Evolutionary conservation across 2,329 filamentous ascomycete species (phyloP).

Genomic region (Aspergillus puulaauensis): DNA sequence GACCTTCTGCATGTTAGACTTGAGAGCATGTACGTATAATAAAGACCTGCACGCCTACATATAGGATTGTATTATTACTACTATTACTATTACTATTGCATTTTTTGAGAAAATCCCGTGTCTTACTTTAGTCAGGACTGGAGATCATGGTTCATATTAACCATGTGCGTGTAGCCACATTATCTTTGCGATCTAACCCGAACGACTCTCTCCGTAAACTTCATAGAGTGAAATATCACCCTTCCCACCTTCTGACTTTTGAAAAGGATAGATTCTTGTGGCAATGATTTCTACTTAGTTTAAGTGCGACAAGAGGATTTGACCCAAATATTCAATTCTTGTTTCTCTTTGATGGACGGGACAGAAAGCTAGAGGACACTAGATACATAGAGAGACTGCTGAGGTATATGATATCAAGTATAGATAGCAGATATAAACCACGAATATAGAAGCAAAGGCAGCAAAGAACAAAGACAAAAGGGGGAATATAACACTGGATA

Average conservation of each 20-base stretch:
- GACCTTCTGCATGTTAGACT: background rate
- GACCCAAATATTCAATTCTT: background rate
- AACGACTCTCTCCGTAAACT: too few relatives aligned
- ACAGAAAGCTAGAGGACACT: background rate
- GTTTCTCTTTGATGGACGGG: background rate
- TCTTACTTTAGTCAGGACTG: too few relatives aligned
- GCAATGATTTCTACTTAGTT: background rate
- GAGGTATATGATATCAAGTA: constrained; percentile 17
- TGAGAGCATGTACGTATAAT: background rate
- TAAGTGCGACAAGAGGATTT: background rate
- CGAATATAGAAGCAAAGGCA: background rate
- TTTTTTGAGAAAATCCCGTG: background rate
- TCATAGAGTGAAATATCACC: too few relatives aligned
- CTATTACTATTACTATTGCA: background rate
- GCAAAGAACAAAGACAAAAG: constrained; percentile 17
- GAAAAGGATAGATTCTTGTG: too few relatives aligned
- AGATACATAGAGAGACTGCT: constrained; percentile 16
- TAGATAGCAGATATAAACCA: background rate
- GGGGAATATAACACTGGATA: constrained; percentile 32
- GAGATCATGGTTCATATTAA: background rate
- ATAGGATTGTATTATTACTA: background rate
- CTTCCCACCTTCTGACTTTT: too few relatives aligned
- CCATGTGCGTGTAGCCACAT: too few relatives aligned
- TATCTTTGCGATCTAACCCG: too few relatives aligned
- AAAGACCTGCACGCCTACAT: background rate